Evolutionary conservation across 495 filamentous ascomycete genomes (phyloP).

Genomic region (Neurospora tetrasperma): DNA sequence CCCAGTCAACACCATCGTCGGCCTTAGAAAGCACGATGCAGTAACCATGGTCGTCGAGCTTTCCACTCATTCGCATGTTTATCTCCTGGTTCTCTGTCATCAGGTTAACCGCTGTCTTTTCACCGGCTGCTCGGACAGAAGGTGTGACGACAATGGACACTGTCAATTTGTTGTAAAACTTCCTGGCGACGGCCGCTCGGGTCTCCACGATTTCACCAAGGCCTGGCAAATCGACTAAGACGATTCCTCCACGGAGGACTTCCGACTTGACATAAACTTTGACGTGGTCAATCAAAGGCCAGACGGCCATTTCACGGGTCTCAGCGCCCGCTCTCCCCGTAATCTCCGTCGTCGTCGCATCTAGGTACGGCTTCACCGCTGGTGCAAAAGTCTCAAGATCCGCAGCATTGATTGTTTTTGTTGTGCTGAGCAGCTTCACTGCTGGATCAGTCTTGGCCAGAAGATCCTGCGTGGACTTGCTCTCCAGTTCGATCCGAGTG

Average conservation of each 20-base stretch:
- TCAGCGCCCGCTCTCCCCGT: neutral
- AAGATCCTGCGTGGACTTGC: slow-evolving; percentile 13
- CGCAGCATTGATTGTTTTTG: neutral
- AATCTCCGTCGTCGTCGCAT: slow-evolving; percentile 2
- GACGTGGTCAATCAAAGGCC: slow-evolving; percentile 20
- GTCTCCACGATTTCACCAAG: slow-evolving; percentile 13
- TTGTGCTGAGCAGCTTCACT: neutral
- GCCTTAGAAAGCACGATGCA: slow-evolving; percentile 18
- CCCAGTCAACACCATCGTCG: slow-evolving; percentile 12
- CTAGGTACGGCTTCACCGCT: slow-evolving; percentile 10
- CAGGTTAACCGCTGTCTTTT: slow-evolving; percentile 11
- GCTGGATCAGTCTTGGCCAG: slow-evolving; percentile 5
- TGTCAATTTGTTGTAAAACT: slow-evolving; percentile 11
- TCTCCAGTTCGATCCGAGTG: slow-evolving; percentile 10
- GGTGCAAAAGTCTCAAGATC: slow-evolving; percentile 2
- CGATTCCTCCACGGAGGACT: slow-evolving; percentile 13
- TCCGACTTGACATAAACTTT: slow-evolving; percentile 14
- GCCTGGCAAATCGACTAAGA: slow-evolving; percentile 18
- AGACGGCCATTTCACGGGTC: slow-evolving; percentile 4
- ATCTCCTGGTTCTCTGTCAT: slow-evolving; percentile 18
- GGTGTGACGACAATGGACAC: slow-evolving; percentile 13
- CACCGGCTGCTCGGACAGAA: slow-evolving; percentile 14
- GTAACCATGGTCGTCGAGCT: slow-evolving; percentile 12
- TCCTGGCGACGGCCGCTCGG: slow-evolving; percentile 10
- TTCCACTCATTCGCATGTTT: slow-evolving; percentile 17